Percentiles rank a stretch among this genome's conserved stretches.
phyloP scores from a whole-genome alignment of 139 green algal genomes.

The Chlamydomonas schloesseri region DNA sequence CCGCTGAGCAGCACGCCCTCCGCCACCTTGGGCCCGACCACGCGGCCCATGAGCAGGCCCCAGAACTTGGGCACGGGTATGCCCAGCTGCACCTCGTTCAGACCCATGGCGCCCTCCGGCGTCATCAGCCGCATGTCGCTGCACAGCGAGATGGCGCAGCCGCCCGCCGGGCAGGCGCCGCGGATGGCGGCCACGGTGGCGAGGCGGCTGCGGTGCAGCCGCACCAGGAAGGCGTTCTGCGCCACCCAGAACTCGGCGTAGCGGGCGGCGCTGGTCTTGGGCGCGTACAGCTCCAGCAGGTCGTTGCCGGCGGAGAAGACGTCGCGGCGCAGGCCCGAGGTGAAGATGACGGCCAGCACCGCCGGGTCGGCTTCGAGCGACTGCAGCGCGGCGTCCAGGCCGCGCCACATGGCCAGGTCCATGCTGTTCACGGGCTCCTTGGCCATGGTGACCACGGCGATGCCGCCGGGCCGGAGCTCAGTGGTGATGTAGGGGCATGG shows the following conservation, averaged over 20 bases:
- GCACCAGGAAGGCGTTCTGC: conserved; percentile 82
- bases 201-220: conserved; percentile 76
- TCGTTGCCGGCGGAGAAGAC: conserved; percentile 88
- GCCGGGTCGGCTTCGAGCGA: conserved; percentile 66
- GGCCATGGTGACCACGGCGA: conserved; percentile 63
- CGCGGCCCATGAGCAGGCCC: conserved; percentile 75
- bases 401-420: conserved; percentile 69
- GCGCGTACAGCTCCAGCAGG: conserved; percentile 85
- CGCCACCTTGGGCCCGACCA: conserved; percentile 66
- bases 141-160: conserved; percentile 89
- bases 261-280: conserved; percentile 67
- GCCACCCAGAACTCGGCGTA: conserved; percentile 86
- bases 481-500: too few relatives aligned
- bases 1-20: conserved; percentile 73
- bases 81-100: conserved; percentile 86
- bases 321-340: conserved; percentile 73
- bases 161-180: conserved; percentile 92
- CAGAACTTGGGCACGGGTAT: conserved; percentile 92
- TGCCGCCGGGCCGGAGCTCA: conserved; percentile 31
- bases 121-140: conserved; percentile 92
- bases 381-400: conserved; percentile 63
- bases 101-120: conserved; percentile 71
- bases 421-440: conserved; percentile 83
- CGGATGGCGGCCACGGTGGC: conserved; percentile 88
- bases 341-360: conserved; percentile 77